These are phyloP conservation scores for Lentinula boryana DNA, from an alignment of 768 basidiomycete species.

Conservation along the genomic window DNA sequence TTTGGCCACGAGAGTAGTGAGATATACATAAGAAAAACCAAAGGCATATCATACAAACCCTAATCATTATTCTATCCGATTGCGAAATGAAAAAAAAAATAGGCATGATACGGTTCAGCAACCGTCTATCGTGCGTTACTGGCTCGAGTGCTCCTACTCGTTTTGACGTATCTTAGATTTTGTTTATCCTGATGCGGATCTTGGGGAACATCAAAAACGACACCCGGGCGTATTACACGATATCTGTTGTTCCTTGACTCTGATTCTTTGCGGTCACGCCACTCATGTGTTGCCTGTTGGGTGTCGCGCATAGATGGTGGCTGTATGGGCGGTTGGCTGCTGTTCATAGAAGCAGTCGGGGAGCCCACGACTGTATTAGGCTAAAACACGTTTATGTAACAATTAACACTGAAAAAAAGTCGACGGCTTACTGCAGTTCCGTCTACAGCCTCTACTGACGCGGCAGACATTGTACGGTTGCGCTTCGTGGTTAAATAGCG, in stretches of 20 bases:
- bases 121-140: background rate
- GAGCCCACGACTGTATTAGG: slow-evolving; percentile 71
- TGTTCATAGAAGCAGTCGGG: slow-evolving; percentile 64
- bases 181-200: slow-evolving; percentile 39
- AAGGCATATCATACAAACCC: background rate
- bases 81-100: background rate
- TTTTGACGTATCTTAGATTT: slow-evolving; percentile 13
- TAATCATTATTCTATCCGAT: background rate
- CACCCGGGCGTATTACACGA: slow-evolving; percentile 48
- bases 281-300: slow-evolving; percentile 55
- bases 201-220: slow-evolving; percentile 59
- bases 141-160: slow-evolving; percentile 1
- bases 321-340: slow-evolving; percentile 46
- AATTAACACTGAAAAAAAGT: slow-evolving; percentile 3
- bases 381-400: slow-evolving; percentile 24
- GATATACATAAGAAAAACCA: background rate
- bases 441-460: slow-evolving; percentile 73
- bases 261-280: slow-evolving; percentile 56
- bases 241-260: slow-evolving; percentile 26
- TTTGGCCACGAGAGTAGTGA: background rate
- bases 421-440: slow-evolving; percentile 65
- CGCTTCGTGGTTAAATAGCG: slow-evolving; percentile 52
- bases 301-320: slow-evolving; percentile 64
- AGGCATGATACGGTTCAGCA: background rate
- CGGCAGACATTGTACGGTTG: slow-evolving; percentile 63